Percentiles rank a stretch among this genome's conserved stretches.
These are phyloP conservation scores for Coemansia pectinata DNA, from an alignment of 192 early-diverging fungal species.

Conservation along the genomic window DNA sequence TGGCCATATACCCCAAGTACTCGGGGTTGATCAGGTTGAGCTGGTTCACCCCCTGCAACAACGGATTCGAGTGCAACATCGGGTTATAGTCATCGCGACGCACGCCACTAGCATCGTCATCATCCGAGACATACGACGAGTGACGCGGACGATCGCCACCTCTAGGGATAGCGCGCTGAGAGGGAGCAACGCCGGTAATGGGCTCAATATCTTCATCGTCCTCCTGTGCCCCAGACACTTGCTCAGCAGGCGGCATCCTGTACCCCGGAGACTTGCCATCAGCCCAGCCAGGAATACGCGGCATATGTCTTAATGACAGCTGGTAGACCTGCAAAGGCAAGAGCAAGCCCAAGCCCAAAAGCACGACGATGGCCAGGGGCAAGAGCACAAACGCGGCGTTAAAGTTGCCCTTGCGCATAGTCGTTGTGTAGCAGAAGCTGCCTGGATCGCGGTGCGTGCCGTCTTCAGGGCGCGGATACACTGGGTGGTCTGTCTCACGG, in stretches of 20 bases:
- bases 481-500: slow-evolving; percentile 36
- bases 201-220: background rate
- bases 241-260: slow-evolving; percentile 20
- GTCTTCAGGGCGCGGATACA: slow-evolving; percentile 12
- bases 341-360: slow-evolving; percentile 30
- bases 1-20: slow-evolving; percentile 35
- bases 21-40: slow-evolving; percentile 36
- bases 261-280: slow-evolving; percentile 43
- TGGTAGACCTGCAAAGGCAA: slow-evolving; percentile 42
- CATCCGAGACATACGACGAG: background rate
- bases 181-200: background rate
- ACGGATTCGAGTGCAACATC: slow-evolving; percentile 29
- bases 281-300: slow-evolving; percentile 48
- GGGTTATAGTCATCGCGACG: slow-evolving; percentile 39
- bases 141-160: background rate
- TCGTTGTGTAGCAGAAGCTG: slow-evolving; percentile 57
- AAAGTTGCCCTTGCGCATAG: slow-evolving; percentile 39
- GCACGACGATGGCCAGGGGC: slow-evolving; percentile 38
- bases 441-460: slow-evolving; percentile 17
- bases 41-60: slow-evolving; percentile 41
- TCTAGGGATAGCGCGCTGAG: background rate
- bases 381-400: slow-evolving; percentile 48
- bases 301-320: slow-evolving; percentile 31
- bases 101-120: background rate
- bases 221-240: background rate